These are phyloP conservation scores for Globisporangium sylvaticum DNA, from an alignment of 352 stramenopile species.

Conservation along the genomic window DNA sequence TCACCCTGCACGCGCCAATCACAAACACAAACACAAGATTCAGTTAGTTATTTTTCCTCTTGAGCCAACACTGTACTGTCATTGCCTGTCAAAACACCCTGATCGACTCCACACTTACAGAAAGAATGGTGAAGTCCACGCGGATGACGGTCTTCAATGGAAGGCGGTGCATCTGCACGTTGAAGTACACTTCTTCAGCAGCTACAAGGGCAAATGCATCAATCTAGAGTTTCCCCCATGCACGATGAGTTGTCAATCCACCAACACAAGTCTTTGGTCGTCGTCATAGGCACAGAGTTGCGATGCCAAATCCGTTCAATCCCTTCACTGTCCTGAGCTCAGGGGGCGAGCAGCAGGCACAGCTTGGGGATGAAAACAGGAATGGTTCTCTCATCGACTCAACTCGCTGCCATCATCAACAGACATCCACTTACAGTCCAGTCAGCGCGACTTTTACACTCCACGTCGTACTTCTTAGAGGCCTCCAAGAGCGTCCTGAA, in stretches of 20 bases:
- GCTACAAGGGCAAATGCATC: constrained; percentile 55
- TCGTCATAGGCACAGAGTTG: constrained; percentile 16
- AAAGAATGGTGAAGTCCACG: constrained; percentile 67
- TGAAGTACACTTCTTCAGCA: constrained; percentile 69
- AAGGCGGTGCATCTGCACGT: constrained; percentile 49
- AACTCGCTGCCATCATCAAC: constrained; percentile 19
- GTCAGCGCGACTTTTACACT: constrained; percentile 42
- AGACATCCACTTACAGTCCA: constrained; percentile 50
- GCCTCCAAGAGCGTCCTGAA: constrained; percentile 49
- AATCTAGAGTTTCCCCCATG: constrained; percentile 34
- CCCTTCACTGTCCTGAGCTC: neutral
- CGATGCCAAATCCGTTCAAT: neutral
- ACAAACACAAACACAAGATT: neutral
- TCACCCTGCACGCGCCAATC: constrained; percentile 31
- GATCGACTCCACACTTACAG: constrained; percentile 28
- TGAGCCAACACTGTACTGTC: constrained; percentile 4
- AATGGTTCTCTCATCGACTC: neutral
- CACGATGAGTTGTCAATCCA: constrained; percentile 1
- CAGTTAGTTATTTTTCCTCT: constrained; percentile 7
- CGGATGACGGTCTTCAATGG: constrained; percentile 47
- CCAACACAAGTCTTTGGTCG: constrained; percentile 4
- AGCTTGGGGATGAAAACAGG: neutral
- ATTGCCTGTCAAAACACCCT: neutral
- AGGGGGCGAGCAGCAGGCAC: neutral
- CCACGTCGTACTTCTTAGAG: constrained; percentile 40